phyloP scores from a whole-genome alignment of 2,329 filamentous ascomycete genomes.

The Parascedosporium putredinis region DNA sequence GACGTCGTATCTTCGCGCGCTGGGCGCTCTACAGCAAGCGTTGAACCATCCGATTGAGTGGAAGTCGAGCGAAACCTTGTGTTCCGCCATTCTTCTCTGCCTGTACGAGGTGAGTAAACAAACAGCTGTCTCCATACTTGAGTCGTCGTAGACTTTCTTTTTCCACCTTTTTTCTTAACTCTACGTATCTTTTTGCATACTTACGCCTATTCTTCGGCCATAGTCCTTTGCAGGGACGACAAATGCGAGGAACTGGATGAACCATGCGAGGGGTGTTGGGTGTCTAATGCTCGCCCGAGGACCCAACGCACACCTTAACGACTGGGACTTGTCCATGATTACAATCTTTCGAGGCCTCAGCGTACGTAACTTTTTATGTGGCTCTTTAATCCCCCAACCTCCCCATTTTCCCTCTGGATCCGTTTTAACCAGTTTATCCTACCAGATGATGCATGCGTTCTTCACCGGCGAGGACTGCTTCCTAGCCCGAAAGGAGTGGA shows the following conservation, averaged over 20 bases:
- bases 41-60: constrained; percentile 26
- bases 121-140: no score
- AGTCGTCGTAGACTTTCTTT: no score
- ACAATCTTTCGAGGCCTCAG: constrained; percentile 26
- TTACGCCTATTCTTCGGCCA: not conserved
- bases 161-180: no score
- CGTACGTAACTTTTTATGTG: constrained; percentile 15
- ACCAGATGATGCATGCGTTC: constrained; percentile 27
- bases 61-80: constrained; percentile 29
- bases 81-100: constrained; percentile 28
- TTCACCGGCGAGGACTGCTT: constrained; percentile 20
- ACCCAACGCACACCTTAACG: constrained; percentile 21
- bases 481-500: not conserved
- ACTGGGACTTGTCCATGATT: constrained; percentile 27
- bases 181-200: not conserved
- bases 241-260: constrained; percentile 25
- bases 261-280: constrained; percentile 27
- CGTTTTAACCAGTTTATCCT: not conserved
- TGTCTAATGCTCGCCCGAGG: constrained; percentile 29
- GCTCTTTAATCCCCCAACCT: not conserved
- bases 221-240: constrained; percentile 33
- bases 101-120: constrained; percentile 24
- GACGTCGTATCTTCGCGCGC: constrained; percentile 26
- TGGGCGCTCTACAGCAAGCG: constrained; percentile 23
- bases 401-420: not conserved